These are phyloP conservation scores for Meripilus lineatus DNA, from an alignment of 1,284 basidiomycete genomes.

Conservation along the genomic window DNA sequence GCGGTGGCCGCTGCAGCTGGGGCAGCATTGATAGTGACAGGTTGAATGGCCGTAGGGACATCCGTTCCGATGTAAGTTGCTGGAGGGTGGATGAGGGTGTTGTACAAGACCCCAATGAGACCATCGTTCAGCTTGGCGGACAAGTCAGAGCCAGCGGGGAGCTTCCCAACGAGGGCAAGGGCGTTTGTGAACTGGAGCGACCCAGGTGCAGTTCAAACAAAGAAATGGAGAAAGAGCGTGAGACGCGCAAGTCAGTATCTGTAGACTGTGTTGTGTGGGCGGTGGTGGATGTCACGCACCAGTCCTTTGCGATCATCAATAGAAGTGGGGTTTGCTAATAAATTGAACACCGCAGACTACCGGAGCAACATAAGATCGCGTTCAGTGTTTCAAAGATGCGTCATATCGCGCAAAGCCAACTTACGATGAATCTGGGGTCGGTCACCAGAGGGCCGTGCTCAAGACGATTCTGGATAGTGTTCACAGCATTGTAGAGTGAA, in stretches of 20 bases:
- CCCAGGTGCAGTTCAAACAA: too few relatives aligned
- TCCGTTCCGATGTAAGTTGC: constrained; percentile 56
- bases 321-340: constrained; percentile 36
- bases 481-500: constrained; percentile 13
- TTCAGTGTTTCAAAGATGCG: background rate
- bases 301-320: constrained; percentile 62
- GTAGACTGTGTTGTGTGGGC: background rate
- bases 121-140: constrained; percentile 46
- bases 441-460: constrained; percentile 16
- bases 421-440: constrained; percentile 12
- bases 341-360: constrained; percentile 44
- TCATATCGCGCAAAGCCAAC: constrained; percentile 5
- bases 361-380: background rate
- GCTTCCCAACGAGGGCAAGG: constrained; percentile 50
- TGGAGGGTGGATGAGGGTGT: constrained; percentile 74
- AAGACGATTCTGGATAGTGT: constrained; percentile 11
- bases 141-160: constrained; percentile 33
- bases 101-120: constrained; percentile 59
- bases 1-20: constrained; percentile 6
- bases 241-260: too few relatives aligned
- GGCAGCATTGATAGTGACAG: constrained; percentile 2
- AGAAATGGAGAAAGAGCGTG: too few relatives aligned
- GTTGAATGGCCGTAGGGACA: constrained; percentile 9
- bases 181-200: constrained; percentile 64
- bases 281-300: constrained; percentile 23